These are phyloP conservation scores for Aspergillus nanangensis DNA, from an alignment of 495 filamentous ascomycete species.

Conservation along the genomic window DNA sequence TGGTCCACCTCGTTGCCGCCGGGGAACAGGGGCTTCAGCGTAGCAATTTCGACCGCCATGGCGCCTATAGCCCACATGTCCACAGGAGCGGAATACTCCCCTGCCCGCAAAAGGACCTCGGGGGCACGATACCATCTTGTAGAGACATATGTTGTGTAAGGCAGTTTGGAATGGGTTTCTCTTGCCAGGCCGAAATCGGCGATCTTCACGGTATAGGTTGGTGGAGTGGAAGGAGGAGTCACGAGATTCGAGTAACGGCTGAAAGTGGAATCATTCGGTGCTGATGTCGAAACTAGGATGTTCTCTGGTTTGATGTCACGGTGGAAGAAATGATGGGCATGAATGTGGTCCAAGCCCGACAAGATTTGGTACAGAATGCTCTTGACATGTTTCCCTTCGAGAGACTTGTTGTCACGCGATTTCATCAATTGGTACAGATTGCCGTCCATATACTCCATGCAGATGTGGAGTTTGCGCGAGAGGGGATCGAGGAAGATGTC, in stretches of 20 bases:
- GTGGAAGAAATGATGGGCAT: conserved; percentile 96
- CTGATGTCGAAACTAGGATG: conserved; percentile 92
- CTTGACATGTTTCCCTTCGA: conserved; percentile 91
- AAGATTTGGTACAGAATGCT: conserved; percentile 97
- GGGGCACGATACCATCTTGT: conserved; percentile 98
- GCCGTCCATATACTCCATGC: conserved; percentile 99
- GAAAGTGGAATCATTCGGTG: conserved; percentile 79
- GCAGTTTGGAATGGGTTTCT: conserved; percentile 92
- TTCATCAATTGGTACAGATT: conserved; percentile 99
- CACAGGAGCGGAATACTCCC: conserved; percentile 95
- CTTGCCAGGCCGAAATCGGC: conserved; percentile 98
- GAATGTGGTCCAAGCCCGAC: conserved; percentile 92
- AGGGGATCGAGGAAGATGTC: conserved; percentile 98
- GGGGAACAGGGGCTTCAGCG: conserved; percentile 93
- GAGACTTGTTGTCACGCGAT: conserved; percentile 85
- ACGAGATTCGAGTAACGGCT: conserved; percentile 88
- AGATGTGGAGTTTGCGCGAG: conserved; percentile 93
- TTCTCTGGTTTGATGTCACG: conserved; percentile 99
- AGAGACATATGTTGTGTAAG: conserved; percentile 98
- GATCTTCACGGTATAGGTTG: conserved; percentile 94
- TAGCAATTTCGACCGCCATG: conserved; percentile 99
- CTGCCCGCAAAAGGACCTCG: conserved; percentile 89
- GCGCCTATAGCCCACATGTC: conserved; percentile 98
- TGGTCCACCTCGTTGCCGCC: conserved; percentile 98
- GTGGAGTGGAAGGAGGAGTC: conserved; percentile 91